Conservation (phyloP, 768 basidiomycete genomes). For the Kondoa malvinella region DNA sequence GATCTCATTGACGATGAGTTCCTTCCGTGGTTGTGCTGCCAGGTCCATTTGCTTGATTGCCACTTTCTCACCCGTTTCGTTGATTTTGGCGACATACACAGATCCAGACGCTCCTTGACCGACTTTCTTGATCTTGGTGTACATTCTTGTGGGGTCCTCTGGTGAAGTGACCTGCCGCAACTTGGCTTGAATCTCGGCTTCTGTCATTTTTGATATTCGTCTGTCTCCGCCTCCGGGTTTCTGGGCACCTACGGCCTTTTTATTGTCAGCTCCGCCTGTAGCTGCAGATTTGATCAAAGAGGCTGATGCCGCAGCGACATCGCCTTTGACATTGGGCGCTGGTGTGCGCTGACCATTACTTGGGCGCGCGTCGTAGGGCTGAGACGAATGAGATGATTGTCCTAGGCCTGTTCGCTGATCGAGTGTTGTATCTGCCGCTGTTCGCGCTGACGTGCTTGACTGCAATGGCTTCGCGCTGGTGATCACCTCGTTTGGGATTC, state of each 20-base stretch:
- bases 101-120: conserved; percentile 97
- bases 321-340: too few species aligned
- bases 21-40: conserved; percentile 70
- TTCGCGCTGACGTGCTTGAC: too few species aligned
- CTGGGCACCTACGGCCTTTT: conserved; percentile 33
- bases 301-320: background rate
- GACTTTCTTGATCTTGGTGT: conserved; percentile 96
- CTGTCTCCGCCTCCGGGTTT: conserved; percentile 48
- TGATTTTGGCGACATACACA: conserved; percentile 92
- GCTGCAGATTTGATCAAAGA: conserved; percentile 34
- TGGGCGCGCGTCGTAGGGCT: too few species aligned
- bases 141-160: conserved; percentile 73
- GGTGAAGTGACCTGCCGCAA: conserved; percentile 67
- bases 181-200: conserved; percentile 97
- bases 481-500: too few species aligned
- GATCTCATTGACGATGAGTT: conserved; percentile 93
- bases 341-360: too few species aligned
- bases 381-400: too few species aligned
- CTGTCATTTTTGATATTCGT: conserved; percentile 88
- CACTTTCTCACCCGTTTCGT: conserved; percentile 67
- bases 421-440: too few species aligned
- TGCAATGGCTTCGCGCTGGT: too few species aligned
- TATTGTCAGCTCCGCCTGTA: conserved; percentile 43
- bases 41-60: conserved; percentile 96
- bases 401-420: too few species aligned